Evolutionary conservation across 2,329 filamentous ascomycete genomes (phyloP).

Genomic region (Phialophora macrospora): DNA sequence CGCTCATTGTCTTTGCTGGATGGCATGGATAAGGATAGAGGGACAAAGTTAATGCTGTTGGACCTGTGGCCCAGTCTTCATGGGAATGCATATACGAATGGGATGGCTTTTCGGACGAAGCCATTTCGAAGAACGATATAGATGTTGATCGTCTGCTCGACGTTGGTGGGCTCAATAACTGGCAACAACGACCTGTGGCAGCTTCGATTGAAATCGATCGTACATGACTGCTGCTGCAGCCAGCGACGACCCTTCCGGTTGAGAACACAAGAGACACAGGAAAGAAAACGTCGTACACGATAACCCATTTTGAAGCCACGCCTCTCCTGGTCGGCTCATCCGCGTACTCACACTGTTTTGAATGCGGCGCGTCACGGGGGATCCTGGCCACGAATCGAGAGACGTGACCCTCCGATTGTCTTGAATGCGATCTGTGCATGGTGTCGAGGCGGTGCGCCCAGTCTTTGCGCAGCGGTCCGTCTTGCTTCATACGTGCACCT

Average conservation of each 20-base stretch:
- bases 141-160: neutral
- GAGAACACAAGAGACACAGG: neutral
- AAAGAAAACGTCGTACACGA: neutral
- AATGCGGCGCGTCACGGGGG: neutral
- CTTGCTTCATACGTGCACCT: slow-evolving; percentile 74
- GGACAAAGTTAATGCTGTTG: neutral
- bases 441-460: neutral
- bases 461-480: neutral
- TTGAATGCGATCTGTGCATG: neutral
- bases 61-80: neutral
- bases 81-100: neutral
- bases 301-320: neutral
- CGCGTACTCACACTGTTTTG: neutral
- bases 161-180: neutral
- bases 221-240: neutral
- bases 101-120: neutral
- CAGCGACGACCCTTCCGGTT: neutral
- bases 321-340: neutral
- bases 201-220: neutral
- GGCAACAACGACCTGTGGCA: neutral
- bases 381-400: neutral
- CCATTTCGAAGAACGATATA: neutral
- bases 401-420: neutral
- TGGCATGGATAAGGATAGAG: neutral
- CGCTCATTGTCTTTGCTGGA: neutral